These are phyloP conservation scores for Dalechampia spathulata DNA, from an alignment of 441 rosid genomes.

Conservation along the genomic window DNA sequence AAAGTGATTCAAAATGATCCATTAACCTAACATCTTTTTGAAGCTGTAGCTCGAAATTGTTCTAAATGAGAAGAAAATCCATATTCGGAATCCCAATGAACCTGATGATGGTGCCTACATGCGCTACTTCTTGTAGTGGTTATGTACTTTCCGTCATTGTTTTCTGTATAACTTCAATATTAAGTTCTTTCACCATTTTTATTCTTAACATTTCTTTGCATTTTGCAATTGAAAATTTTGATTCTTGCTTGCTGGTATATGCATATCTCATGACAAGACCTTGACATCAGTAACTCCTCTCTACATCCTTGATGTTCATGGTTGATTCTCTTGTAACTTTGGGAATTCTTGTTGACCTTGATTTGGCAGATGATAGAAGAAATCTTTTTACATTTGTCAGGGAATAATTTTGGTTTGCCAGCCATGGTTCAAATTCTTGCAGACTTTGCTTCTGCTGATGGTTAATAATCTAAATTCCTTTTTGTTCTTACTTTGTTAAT, in stretches of 20 bases:
- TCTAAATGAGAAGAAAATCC: too few relatives aligned
- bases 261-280: neutral
- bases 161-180: too few relatives aligned
- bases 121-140: too few relatives aligned
- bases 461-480: slow-evolving; percentile 40
- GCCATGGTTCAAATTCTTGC: slow-evolving; percentile 98
- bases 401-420: slow-evolving; percentile 72
- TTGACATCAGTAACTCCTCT: neutral
- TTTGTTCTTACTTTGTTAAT: slow-evolving; percentile 14
- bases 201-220: too few relatives aligned
- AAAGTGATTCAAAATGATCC: neutral
- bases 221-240: too few relatives aligned
- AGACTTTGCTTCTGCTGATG: slow-evolving; percentile 95
- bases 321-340: neutral
- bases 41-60: too few relatives aligned
- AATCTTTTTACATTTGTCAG: slow-evolving; percentile 71
- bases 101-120: too few relatives aligned
- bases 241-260: too few relatives aligned
- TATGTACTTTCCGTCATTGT: too few relatives aligned
- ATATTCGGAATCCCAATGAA: too few relatives aligned
- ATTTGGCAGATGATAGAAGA: slow-evolving; percentile 94
- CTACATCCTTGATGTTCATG: neutral
- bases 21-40: too few relatives aligned
- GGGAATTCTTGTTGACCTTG: slow-evolving; percentile 13
- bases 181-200: too few relatives aligned